Evolutionary conservation across 2,329 filamentous ascomycete species (phyloP).

Genomic region (Colletotrichum orbiculare): DNA sequence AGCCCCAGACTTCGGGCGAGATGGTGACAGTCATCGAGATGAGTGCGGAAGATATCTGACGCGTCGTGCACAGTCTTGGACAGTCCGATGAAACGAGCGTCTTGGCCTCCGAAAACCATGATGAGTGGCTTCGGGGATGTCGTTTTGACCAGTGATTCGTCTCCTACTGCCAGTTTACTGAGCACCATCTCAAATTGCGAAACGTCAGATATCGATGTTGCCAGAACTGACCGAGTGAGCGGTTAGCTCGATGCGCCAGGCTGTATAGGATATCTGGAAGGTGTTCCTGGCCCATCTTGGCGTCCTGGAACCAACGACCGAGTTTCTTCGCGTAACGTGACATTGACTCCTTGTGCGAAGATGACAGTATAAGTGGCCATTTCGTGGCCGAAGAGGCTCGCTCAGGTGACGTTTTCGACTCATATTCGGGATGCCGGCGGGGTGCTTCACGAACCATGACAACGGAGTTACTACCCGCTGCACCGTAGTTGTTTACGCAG

Average conservation of each 20-base stretch:
- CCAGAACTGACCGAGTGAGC: not conserved
- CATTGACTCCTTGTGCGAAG: not conserved
- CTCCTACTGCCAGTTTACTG: not conserved
- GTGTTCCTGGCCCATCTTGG: not conserved
- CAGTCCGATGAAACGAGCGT: slow-evolving; percentile 5
- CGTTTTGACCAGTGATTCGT: not conserved
- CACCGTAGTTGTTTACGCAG: slow-evolving; percentile 51
- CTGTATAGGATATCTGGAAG: slow-evolving; percentile 5
- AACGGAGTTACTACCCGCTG: slow-evolving; percentile 41
- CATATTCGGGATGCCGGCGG: no score
- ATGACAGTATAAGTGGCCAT: slow-evolving; percentile 6
- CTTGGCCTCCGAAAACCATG: slow-evolving; percentile 53
- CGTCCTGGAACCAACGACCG: not conserved
- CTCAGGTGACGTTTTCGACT: no score
- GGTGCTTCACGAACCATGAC: slow-evolving; percentile 44
- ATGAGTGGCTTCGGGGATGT: slow-evolving; percentile 40
- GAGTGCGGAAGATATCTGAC: slow-evolving; percentile 39
- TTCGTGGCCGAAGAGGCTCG: not conserved
- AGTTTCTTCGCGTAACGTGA: not conserved
- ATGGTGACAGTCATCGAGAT: slow-evolving; percentile 50
- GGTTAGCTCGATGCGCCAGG: slow-evolving; percentile 6
- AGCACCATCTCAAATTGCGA: not conserved
- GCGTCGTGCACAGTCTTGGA: slow-evolving; percentile 31
- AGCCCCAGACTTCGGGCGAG: slow-evolving; percentile 41
- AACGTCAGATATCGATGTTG: not conserved